Evolutionary conservation across 2,329 filamentous ascomycete genomes (phyloP).

Genomic region (Incumbomyces delicatus): DNA sequence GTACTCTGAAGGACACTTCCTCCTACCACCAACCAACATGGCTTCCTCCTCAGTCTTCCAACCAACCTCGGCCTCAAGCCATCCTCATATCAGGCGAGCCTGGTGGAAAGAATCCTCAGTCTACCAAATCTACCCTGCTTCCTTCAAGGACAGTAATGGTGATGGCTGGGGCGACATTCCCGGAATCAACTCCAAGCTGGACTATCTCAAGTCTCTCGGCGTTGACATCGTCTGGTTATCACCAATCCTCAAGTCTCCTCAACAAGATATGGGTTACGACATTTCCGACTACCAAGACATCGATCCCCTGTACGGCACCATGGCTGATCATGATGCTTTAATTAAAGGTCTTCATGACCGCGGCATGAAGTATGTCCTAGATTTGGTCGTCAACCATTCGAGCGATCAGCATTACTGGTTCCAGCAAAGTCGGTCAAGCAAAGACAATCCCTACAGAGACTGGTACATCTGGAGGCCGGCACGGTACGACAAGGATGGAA

Average conservation of each 20-base stretch:
- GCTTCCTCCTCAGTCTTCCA: not conserved
- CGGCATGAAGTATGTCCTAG: slow-evolving; percentile 58
- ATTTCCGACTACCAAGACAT: slow-evolving; percentile 56
- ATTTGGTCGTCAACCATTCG: slow-evolving; percentile 66
- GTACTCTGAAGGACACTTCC: not conserved
- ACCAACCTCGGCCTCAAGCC: not conserved
- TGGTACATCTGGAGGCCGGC: slow-evolving; percentile 51
- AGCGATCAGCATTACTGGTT: slow-evolving; percentile 62
- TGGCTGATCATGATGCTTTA: slow-evolving; percentile 51
- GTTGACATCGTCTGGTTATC: slow-evolving; percentile 59
- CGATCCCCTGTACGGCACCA: slow-evolving; percentile 51
- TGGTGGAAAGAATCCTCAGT: slow-evolving; percentile 55
- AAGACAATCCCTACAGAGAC: slow-evolving; percentile 50
- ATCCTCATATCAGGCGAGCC: slow-evolving; percentile 6
- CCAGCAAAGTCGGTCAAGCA: slow-evolving; percentile 49
- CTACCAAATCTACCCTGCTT: slow-evolving; percentile 55
- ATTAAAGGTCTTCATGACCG: slow-evolving; percentile 47
- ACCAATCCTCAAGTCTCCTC: slow-evolving; percentile 56
- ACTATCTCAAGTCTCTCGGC: slow-evolving; percentile 53
- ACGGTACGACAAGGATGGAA: slow-evolving; percentile 40
- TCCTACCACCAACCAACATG: not conserved
- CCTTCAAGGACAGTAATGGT: slow-evolving; percentile 49
- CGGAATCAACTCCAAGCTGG: slow-evolving; percentile 52
- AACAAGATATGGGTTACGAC: slow-evolving; percentile 63
- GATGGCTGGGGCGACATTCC: slow-evolving; percentile 54